phyloP scores from a whole-genome alignment of 2,329 filamentous ascomycete genomes.

The Sporothrix curviconia region DNA sequence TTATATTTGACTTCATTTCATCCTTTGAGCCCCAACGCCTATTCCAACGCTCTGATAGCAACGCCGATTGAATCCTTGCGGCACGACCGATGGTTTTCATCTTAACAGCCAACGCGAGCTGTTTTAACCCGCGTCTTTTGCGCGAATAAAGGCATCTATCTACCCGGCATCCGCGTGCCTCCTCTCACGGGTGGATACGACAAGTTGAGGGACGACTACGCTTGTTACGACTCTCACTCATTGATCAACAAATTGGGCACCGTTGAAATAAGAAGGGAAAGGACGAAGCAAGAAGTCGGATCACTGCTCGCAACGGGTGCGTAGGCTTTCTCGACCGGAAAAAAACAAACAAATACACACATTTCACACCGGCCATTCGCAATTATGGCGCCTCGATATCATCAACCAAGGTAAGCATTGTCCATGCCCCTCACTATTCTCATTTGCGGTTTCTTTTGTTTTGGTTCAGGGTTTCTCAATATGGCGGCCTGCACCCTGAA shows the following conservation, averaged over 20 bases:
- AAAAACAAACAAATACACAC: neutral
- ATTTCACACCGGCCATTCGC: neutral
- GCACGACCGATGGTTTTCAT: slow-evolving; percentile 1
- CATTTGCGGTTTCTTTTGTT: neutral
- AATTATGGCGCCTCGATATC: slow-evolving; percentile 17
- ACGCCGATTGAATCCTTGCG: neutral
- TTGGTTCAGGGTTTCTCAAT: neutral
- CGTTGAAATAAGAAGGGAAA: too few species aligned
- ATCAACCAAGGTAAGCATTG: slow-evolving; percentile 9
- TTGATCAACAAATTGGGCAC: slow-evolving; percentile 8
- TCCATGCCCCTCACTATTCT: too few species aligned
- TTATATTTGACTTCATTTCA: slow-evolving; percentile 7
- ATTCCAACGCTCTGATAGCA: neutral
- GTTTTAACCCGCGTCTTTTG: too few species aligned
- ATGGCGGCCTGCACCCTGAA: neutral
- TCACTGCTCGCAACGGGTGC: too few species aligned
- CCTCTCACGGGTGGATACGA: too few species aligned
- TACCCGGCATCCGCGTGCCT: too few species aligned
- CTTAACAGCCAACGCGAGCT: too few species aligned
- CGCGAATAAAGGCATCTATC: too few species aligned
- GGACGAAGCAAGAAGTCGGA: too few species aligned
- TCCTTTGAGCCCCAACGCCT: neutral
- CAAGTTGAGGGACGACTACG: too few species aligned
- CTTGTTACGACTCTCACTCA: neutral
- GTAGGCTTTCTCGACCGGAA: slow-evolving; percentile 1